phyloP scores from a whole-genome alignment of 176 grass and related monocot species.

The Aegilops longissima region DNA sequence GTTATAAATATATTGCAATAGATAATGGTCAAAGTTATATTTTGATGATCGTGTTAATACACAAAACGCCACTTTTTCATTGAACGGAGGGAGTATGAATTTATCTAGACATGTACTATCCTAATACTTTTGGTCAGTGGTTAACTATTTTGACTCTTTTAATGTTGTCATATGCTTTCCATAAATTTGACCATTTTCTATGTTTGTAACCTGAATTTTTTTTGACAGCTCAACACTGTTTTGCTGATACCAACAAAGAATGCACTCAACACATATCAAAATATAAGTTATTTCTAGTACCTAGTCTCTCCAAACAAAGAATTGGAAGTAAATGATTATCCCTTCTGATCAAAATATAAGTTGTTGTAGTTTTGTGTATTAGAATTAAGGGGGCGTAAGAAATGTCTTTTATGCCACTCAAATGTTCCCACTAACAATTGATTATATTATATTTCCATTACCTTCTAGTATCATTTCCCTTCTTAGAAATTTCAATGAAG shows the following conservation, averaged over 20 bases:
- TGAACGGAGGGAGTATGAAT: not conserved
- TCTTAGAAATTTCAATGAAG: not conserved
- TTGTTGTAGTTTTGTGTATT: not conserved
- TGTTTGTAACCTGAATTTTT: not conserved
- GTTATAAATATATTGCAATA: no score
- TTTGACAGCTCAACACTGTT: not conserved
- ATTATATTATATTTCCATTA: not conserved
- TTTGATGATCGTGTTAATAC: no score
- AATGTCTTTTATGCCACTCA: not conserved
- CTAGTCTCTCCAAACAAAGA: not conserved
- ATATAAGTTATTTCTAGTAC: not conserved
- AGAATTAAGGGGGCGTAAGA: not conserved
- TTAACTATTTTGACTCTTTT: not conserved
- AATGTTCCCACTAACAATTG: not conserved
- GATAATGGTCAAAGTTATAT: no score
- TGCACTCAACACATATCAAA: not conserved
- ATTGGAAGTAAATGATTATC: not conserved
- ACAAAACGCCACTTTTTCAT: no score
- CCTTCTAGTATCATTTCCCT: not conserved
- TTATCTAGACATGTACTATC: not conserved
- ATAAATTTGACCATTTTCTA: not conserved
- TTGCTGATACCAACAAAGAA: no score
- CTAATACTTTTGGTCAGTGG: not conserved
- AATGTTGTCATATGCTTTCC: not conserved
- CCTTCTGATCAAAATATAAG: not conserved